Conservation (phyloP, 495 filamentous ascomycete genomes). For the Neurospora sp. region DNA sequence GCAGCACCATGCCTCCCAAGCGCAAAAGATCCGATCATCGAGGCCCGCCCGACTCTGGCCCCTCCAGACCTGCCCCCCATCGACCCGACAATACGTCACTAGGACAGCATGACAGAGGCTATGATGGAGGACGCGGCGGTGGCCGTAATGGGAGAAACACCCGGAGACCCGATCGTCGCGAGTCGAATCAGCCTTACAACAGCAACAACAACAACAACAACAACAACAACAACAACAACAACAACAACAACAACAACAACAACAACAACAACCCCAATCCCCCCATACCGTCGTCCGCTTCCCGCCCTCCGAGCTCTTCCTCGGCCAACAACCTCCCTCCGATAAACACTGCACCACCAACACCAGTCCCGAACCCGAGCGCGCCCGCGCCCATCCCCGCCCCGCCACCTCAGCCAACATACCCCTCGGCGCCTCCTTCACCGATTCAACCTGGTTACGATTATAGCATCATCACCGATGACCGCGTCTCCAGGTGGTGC, state of each 20-base stretch:
- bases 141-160: conserved; percentile 28
- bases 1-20: conserved; percentile 39
- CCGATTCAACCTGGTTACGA: conserved; percentile 32
- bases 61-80: conserved; percentile 41
- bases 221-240: background rate
- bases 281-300: conserved; percentile 28
- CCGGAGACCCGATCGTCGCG: conserved; percentile 34
- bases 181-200: conserved; percentile 26
- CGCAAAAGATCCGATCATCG: conserved; percentile 41
- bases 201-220: background rate
- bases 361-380: background rate
- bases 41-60: conserved; percentile 29
- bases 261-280: background rate
- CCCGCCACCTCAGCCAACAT: conserved; percentile 3
- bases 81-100: conserved; percentile 37
- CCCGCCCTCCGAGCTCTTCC: conserved; percentile 35
- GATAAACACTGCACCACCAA: background rate
- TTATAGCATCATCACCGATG: conserved; percentile 39
- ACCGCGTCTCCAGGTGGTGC: conserved; percentile 34
- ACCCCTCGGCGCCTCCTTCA: conserved; percentile 4
- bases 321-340: conserved; percentile 21
- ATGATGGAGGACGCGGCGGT: conserved; percentile 26
- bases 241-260: background rate
- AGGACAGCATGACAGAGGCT: conserved; percentile 40
- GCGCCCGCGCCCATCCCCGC: conserved; percentile 15